Percentiles rank a stretch among this genome's conserved stretches.
Evolutionary conservation across 1,284 basidiomycete genomes (phyloP).

Genomic region (Termitomyces sp.): DNA sequence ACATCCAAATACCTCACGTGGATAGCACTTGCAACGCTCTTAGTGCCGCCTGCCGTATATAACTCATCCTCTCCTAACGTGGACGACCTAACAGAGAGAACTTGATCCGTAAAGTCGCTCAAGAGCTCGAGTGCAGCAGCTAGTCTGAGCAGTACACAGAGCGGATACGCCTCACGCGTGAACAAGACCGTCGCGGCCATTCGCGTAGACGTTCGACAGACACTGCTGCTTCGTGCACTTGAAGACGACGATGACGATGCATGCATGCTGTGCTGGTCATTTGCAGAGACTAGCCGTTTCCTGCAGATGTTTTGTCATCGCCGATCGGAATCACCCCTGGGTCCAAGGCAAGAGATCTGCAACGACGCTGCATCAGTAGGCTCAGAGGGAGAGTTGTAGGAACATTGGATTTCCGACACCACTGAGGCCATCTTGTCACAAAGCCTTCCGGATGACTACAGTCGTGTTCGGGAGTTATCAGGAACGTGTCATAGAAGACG

Average conservation of each 20-base stretch:
- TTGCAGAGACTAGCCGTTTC: background rate
- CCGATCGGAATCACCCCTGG: no score
- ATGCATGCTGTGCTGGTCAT: slow-evolving; percentile 25
- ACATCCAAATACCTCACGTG: slow-evolving; percentile 18
- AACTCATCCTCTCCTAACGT: slow-evolving; percentile 10
- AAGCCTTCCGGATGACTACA: no score
- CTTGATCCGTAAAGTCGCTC: slow-evolving; percentile 32
- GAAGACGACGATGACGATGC: slow-evolving; percentile 32
- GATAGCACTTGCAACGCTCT: slow-evolving; percentile 15
- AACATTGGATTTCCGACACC: no score
- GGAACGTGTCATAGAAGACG: no score
- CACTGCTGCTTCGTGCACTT: slow-evolving; percentile 26
- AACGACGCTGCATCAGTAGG: no score
- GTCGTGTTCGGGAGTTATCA: no score
- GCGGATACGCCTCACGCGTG: slow-evolving; percentile 40
- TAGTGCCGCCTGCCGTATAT: background rate
- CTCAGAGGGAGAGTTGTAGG: no score
- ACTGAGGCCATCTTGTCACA: no score
- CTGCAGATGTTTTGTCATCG: no score
- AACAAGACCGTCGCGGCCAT: slow-evolving; percentile 23
- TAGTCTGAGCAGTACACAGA: slow-evolving; percentile 42
- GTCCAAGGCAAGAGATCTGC: no score
- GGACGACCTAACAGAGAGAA: slow-evolving; percentile 25
- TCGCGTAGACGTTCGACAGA: slow-evolving; percentile 26
- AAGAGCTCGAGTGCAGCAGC: slow-evolving; percentile 41